Evolutionary conservation across 306 rosid genomes (phyloP).

Genomic region (Prunus campanulata): DNA sequence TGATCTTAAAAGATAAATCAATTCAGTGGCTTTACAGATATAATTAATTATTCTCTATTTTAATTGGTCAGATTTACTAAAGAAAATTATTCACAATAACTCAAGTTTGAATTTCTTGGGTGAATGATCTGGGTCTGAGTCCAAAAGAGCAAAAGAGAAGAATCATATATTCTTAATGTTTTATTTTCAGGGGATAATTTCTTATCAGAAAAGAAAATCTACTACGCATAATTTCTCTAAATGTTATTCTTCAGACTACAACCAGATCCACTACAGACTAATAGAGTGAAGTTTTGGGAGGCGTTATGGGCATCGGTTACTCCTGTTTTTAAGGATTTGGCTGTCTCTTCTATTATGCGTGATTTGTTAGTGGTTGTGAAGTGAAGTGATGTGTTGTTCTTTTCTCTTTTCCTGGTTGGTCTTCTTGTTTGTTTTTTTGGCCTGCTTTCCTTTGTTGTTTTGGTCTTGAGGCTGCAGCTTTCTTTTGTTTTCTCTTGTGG

Average conservation of each 20-base stretch:
- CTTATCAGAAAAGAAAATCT: background rate
- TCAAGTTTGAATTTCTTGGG: background rate
- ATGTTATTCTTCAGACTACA: background rate
- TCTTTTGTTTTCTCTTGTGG: too few relatives aligned
- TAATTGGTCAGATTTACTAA: background rate
- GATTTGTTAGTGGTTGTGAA: too few relatives aligned
- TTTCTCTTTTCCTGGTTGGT: too few relatives aligned
- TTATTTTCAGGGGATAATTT: background rate
- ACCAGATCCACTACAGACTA: background rate
- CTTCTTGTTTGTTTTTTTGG: too few relatives aligned
- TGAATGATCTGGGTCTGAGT: background rate
- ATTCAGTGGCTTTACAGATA: background rate
- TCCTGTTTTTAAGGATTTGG: too few relatives aligned
- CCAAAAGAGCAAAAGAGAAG: background rate
- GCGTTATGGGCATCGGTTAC: too few relatives aligned
- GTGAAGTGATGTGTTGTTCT: too few relatives aligned
- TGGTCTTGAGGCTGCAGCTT: too few relatives aligned
- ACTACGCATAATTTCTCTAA: background rate
- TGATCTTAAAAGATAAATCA: background rate
- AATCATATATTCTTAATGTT: background rate
- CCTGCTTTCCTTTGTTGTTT: too few relatives aligned
- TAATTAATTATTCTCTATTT: background rate
- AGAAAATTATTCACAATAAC: background rate
- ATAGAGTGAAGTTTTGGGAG: too few relatives aligned
- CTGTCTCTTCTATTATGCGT: too few relatives aligned